A percentile compares a stretch with the other conserved stretches of the same genome.
Evolutionary conservation across 108 stramenopile species (phyloP).

Genomic region (Bacterosira constricta): DNA sequence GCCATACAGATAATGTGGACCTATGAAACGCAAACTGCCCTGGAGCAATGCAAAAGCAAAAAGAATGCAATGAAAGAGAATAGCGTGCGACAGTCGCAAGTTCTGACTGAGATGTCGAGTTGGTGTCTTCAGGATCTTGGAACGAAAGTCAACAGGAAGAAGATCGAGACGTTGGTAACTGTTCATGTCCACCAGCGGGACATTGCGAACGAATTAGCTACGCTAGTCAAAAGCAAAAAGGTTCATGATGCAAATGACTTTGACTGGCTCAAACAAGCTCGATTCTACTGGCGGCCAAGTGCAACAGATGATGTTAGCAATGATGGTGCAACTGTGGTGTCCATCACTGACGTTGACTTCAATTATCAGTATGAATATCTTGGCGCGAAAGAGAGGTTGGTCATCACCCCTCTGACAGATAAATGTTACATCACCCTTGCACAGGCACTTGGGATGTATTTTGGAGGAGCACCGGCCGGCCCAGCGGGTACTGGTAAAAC

Average conservation of each 20-base stretch:
- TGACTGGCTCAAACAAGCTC: constrained; percentile 92
- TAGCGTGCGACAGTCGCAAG: constrained; percentile 67
- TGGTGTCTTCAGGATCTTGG: constrained; percentile 92
- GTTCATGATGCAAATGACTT: constrained; percentile 90
- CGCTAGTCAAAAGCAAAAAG: constrained; percentile 63
- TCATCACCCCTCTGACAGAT: constrained; percentile 92
- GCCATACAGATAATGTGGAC: constrained; percentile 91
- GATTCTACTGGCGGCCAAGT: constrained; percentile 91
- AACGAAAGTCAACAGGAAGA: constrained; percentile 84
- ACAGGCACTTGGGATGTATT: constrained; percentile 93
- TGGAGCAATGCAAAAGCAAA: constrained; percentile 80
- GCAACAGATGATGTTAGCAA: constrained; percentile 72
- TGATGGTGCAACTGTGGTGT: constrained; percentile 81
- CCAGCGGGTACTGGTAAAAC: constrained; percentile 94
- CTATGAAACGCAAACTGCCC: constrained; percentile 79
- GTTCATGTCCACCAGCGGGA: constrained; percentile 93
- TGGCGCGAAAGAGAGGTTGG: constrained; percentile 91
- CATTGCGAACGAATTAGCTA: constrained; percentile 78
- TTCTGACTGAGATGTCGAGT: constrained; percentile 76
- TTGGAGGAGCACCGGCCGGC: constrained; percentile 93
- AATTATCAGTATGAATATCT: constrained; percentile 94
- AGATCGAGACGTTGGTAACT: constrained; percentile 92
- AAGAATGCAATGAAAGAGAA: constrained; percentile 88
- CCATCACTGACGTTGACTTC: constrained; percentile 91
- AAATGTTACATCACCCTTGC: constrained; percentile 94